Conservation (phyloP, 1,139 yeast genomes). For the Kazachstania sp. region DNA sequence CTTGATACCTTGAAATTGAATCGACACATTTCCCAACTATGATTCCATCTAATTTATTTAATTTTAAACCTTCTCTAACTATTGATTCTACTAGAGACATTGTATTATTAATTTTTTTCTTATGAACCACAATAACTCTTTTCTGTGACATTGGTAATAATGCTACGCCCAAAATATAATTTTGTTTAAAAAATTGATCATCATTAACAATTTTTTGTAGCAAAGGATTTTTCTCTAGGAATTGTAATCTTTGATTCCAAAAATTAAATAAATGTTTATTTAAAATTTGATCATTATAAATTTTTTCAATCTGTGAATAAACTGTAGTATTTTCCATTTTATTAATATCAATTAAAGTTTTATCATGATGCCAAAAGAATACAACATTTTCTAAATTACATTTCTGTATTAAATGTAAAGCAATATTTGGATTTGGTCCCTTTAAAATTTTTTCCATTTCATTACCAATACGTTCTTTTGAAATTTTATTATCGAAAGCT, state of each 20-base stretch:
- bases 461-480: conserved; percentile 83
- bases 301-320: conserved; percentile 11
- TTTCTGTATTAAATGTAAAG: conserved; percentile 49
- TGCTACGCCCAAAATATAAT: conserved; percentile 17
- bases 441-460: conserved; percentile 69
- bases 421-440: conserved; percentile 57
- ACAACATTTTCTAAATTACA: conserved; percentile 52
- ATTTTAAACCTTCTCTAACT: conserved; percentile 62
- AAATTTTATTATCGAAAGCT: conserved; percentile 64
- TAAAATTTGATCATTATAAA: conserved; percentile 10
- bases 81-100: conserved; percentile 32
- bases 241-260: conserved; percentile 7
- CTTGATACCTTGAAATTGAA: conserved; percentile 24
- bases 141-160: conserved; percentile 20
- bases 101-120: conserved; percentile 21
- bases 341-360: conserved; percentile 17
- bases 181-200: conserved; percentile 13
- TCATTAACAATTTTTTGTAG: conserved; percentile 6
- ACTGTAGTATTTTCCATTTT: not conserved
- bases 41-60: conserved; percentile 51
- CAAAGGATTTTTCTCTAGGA: conserved; percentile 8
- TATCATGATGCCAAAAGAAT: conserved; percentile 35
- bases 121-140: conserved; percentile 21
- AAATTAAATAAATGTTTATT: conserved; percentile 16
- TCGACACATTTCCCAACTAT: conserved; percentile 39